phyloP scores from a whole-genome alignment of 306 rosid species.

The Vicia villosa region DNA sequence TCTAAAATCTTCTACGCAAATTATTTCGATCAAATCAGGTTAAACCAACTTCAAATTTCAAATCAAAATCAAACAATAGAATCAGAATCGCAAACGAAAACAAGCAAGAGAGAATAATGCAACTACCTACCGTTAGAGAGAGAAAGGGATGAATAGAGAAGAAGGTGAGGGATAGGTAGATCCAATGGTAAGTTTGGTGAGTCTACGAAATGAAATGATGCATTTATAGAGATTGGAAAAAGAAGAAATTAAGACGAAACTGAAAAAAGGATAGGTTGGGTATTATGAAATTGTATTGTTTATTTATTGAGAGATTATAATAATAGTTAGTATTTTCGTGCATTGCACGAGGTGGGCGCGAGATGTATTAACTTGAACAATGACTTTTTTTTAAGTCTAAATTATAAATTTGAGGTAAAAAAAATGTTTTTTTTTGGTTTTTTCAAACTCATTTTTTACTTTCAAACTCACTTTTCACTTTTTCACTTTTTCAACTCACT shows the following conservation, averaged over 20 bases:
- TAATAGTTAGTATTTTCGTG: neutral
- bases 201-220: neutral
- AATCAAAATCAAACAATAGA: conserved; percentile 22
- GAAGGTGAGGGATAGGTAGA: conserved; percentile 23
- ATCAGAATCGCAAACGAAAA: neutral
- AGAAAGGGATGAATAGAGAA: conserved; percentile 23
- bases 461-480: too few species aligned
- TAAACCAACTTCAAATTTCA: conserved; percentile 26
- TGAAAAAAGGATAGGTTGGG: neutral
- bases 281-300: neutral
- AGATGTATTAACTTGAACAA: conserved; percentile 9
- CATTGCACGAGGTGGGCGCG: conserved; percentile 10
- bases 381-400: too few species aligned
- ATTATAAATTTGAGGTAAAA: too few species aligned
- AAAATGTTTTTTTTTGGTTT: too few species aligned
- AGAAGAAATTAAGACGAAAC: neutral
- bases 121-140: conserved; percentile 20
- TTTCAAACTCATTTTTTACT: too few species aligned
- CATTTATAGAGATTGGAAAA: neutral
- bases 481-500: too few species aligned
- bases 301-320: neutral
- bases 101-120: neutral
- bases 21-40: conserved; percentile 25
- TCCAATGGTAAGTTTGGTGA: conserved; percentile 14
- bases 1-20: conserved; percentile 5